Base-by-base conservation (phyloP, 768 basidiomycete species). In the Russula ochroleuca region DNA sequence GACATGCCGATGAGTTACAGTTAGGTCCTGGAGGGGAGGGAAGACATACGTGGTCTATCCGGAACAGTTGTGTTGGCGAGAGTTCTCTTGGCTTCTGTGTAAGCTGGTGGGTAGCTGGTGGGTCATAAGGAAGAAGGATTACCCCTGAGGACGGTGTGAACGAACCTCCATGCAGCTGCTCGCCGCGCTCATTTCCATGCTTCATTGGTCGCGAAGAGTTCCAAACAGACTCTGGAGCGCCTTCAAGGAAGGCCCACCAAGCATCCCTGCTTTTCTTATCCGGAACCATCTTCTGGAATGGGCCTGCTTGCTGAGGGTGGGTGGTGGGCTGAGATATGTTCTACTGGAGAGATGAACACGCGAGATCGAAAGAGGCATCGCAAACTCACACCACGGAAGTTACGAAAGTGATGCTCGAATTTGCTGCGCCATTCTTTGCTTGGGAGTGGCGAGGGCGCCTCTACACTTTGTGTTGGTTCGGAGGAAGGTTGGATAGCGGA, bases 201-300 rank as follows among this genome's bases (percentile, higher is more conserved):
- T 73, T 75, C 11, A 67, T 69, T 57, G 72, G 72, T 64, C 81
- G 83, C 13, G 80, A 77, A 23, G 81, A 78, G 70, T 80, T 81
- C 90, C 90, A 92, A 47, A 81, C 83, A 37, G 79, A 78, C 70
- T 84, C 82, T n/a, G 88, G 85, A 67, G 78, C 77, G 38, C 90
- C 91, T 50, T 83, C 76, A 6, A 93, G 74, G 67, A 85, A 93
- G 17, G 81, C 80, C 91, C 91, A 92, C 91, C 91, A 93, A 19
- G 78, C 73, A 66, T 90, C 87, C 60, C 91, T 80, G 63, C 89
- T 84, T 70, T 81, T 85, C 71, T 80, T 86, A 55, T 88, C 85
- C 28, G 90, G 90, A 64, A 90, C 80, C 47, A 79, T 61, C 65
- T 75, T 80, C 17, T 64, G 71, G 15, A 33, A 31, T 69, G 59